phyloP scores from a whole-genome alignment of 1,139 yeast species.

The Pichia sp. region DNA sequence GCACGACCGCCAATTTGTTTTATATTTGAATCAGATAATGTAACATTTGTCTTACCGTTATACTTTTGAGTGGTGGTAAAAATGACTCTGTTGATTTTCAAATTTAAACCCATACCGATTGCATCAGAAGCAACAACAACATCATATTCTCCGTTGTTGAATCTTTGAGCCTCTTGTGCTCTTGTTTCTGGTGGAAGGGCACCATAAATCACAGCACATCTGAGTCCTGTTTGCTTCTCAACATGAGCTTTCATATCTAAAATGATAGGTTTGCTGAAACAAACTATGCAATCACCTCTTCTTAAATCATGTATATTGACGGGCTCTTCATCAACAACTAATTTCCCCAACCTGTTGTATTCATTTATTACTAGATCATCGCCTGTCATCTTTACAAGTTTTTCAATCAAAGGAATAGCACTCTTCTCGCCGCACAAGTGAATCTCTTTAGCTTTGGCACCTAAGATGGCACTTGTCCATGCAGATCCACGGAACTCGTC shows the following conservation, averaged over 20 bases:
- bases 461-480: conserved; percentile 90
- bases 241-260: conserved; percentile 61
- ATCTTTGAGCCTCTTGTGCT: conserved; percentile 73
- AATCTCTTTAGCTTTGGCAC: conserved; percentile 78
- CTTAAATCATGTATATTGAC: conserved; percentile 38
- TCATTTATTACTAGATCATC: conserved; percentile 66
- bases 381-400: conserved; percentile 65
- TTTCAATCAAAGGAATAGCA: conserved; percentile 61
- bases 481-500: conserved; percentile 84
- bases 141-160: conserved; percentile 73
- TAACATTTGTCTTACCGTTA: conserved; percentile 53
- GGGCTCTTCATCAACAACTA: conserved; percentile 49
- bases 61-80: conserved; percentile 68
- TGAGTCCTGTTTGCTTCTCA: conserved; percentile 55
- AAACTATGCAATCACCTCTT: conserved; percentile 86
- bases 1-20: conserved; percentile 98
- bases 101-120: conserved; percentile 93
- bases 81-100: conserved; percentile 74
- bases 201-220: conserved; percentile 91
- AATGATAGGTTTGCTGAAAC: conserved; percentile 73
- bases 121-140: conserved; percentile 94
- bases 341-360: conserved; percentile 72
- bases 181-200: conserved; percentile 95
- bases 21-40: conserved; percentile 58
- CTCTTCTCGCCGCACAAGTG: conserved; percentile 94